Base-by-base conservation (phyloP, 768 basidiomycete genomes). In the Boletus pseudo-olivaceus region DNA sequence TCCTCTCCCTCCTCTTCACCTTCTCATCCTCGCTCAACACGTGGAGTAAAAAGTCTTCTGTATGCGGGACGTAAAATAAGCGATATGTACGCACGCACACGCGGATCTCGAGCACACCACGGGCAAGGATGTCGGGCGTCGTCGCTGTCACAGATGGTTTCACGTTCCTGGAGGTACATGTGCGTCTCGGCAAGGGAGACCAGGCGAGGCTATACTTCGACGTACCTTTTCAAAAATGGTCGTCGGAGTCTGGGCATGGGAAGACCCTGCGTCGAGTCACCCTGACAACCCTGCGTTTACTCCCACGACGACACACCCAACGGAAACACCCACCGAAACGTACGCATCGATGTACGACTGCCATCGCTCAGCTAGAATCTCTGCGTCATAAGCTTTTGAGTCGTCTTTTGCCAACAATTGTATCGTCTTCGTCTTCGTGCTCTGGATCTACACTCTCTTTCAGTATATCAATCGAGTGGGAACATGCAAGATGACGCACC, bases 331-430 rank as follows among this genome's bases (percentile, higher is more conserved):
- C 62, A 90, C 83, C 54, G 83, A 82, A 52, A 87, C 84, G 66
- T 81, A 92, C 0, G 87, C 83, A 49, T 90, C 85, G 50, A 92
- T 81, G 65, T 92, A 92, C 0, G 80, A 73, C 60, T 90, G 85
- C 90, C 90, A 93, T 38, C 89, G 78, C 5, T 84, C 86, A 11
- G 84, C 87, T 51, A 87, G 70, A 17, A 86, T 84, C 62, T 90
- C 89, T 0, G 86, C 82, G 62, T 92, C 88, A 54, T 90, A 88
- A 33, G 82, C 79, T 55, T 78, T 82, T 12, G 83, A 81, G 62
- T 90, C 88, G 49, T 90, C 90, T 63, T 90, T 91, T 12, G 88
- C 88, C 49, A 90, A 80, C 26, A 92, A 70, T 65, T 91, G 88
- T 49, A 89, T 73, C 0, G 87, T 87, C 72, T 88, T 79, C 32